These are phyloP conservation scores for Larix kaempferi DNA, from an alignment of 75 land plant genomes.

Conservation along the genomic window DNA sequence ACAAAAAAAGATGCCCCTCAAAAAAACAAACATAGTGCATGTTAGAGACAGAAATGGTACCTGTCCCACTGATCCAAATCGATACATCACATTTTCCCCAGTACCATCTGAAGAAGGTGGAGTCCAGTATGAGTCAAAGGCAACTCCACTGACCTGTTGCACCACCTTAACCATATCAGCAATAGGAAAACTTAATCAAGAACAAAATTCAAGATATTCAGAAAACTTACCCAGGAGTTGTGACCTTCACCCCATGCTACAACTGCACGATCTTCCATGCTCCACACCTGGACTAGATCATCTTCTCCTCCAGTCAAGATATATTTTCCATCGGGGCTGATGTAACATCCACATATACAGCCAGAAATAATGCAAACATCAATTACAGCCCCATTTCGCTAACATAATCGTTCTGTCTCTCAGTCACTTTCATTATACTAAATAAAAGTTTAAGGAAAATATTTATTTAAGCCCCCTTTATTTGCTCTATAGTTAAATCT, in stretches of 20 bases:
- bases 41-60: slow-evolving; percentile 23
- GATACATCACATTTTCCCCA: slow-evolving; percentile 70
- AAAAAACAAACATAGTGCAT: not conserved
- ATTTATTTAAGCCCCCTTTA: not conserved
- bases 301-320: slow-evolving; percentile 98
- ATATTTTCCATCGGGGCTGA: slow-evolving; percentile 89
- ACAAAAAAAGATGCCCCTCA: not conserved
- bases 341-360: slow-evolving; percentile 9
- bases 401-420: too few species aligned
- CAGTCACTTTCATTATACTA: not conserved
- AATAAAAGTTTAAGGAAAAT: not conserved
- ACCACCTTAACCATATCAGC: slow-evolving; percentile 1
- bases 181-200: not conserved
- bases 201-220: not conserved
- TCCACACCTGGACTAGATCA: slow-evolving; percentile 98
- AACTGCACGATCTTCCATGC: slow-evolving; percentile 93
- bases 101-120: slow-evolving; percentile 68
- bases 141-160: slow-evolving; percentile 94
- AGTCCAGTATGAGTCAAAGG: slow-evolving; percentile 95
- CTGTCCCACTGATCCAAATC: slow-evolving; percentile 99
- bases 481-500: not conserved
- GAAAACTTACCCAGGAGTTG: slow-evolving; percentile 79
- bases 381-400: too few species aligned
- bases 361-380: slow-evolving; percentile 4
- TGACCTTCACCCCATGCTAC: slow-evolving; percentile 99